phyloP scores from a whole-genome alignment of 73 alveolate genomes.

The Diophrys appendiculata region DNA sequence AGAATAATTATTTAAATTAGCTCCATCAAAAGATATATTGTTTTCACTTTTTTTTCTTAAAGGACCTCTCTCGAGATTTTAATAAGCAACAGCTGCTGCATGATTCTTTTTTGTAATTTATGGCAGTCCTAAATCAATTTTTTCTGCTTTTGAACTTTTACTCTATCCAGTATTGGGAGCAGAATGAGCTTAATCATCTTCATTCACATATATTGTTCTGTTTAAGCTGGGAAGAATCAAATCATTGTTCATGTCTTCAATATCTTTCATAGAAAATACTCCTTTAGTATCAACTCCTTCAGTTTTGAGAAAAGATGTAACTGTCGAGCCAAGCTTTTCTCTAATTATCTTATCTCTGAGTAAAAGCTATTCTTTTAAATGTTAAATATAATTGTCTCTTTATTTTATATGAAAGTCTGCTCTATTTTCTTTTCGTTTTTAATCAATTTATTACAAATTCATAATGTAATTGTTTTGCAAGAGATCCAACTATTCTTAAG shows the following conservation, averaged over 20 bases:
- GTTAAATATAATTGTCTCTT: conserved; percentile 61
- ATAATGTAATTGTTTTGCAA: conserved; percentile 50
- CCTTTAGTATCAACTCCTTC: conserved; percentile 6
- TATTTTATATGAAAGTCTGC: conserved; percentile 67
- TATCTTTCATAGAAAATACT: not conserved
- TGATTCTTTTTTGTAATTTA: not conserved
- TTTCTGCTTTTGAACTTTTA: not conserved
- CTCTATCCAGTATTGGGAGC: not conserved
- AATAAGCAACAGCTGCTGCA: not conserved
- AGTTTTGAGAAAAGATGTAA: conserved; percentile 40
- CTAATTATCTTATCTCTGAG: conserved; percentile 59
- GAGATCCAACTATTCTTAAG: conserved; percentile 48
- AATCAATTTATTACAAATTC: conserved; percentile 55
- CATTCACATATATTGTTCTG: not conserved
- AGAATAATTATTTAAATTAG: not conserved
- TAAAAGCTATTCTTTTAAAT: conserved; percentile 51
- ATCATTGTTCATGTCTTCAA: not conserved
- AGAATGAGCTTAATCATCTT: not conserved
- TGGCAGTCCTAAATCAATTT: not conserved
- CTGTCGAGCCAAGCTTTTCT: conserved; percentile 53
- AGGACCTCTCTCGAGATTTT: not conserved
- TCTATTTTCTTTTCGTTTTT: conserved; percentile 54
- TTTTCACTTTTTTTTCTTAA: not conserved
- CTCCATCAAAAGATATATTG: not conserved
- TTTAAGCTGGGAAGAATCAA: not conserved